Evolutionary conservation across 2,329 filamentous ascomycete species (phyloP), one percentile per base, ranked within the genome.

Genomic region (Ophiostoma angusticollis): DNA sequence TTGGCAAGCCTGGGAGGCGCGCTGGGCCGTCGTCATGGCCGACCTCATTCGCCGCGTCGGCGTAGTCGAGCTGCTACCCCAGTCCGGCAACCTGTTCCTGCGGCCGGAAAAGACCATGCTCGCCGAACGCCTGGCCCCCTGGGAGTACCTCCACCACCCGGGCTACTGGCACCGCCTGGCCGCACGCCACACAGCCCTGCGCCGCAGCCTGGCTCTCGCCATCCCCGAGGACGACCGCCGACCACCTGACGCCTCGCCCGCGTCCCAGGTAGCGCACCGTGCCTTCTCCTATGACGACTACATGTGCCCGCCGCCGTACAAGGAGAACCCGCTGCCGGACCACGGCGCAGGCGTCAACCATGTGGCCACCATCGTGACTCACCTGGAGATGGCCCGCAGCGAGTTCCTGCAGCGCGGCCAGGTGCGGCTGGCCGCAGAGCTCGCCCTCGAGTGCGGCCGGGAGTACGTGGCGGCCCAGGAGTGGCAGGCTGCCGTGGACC

Each of bases 1-100:
- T 6, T 96, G 87, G 84, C 74, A 85, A 52, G 87, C 89, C 2
- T 98, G 89, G 87, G 82, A 94, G 60, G 78, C 84, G 29, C 72
- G 83, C 40, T 80, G 75, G 75, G 68, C 72, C 13, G 63, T 62
- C 17, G 60, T 75, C 11, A 79, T 80, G 75, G 74, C 72, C 2
- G 64, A 72, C 31, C 52, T 78, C 45, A 66, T 78, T 14, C 67
- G 74, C 44, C 70, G 65, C 45, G 61, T 67, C 19, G 63, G 66
- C 16, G 60, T 76, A 6, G 60, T 63, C 3, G 68, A 69, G 24
- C 58, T 78, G 14, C 31, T 22, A 6, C 61, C 66, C 1, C 56
- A 59, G 2, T 62, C 61, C 2, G 54, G 54, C 35, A 52, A 56
- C 12, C 54, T 77, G 7, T 78, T 66, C 45, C 58, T 77, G 8